Conservation (phyloP, 805 yeast genomes). For the Candida tibetensis region DNA sequence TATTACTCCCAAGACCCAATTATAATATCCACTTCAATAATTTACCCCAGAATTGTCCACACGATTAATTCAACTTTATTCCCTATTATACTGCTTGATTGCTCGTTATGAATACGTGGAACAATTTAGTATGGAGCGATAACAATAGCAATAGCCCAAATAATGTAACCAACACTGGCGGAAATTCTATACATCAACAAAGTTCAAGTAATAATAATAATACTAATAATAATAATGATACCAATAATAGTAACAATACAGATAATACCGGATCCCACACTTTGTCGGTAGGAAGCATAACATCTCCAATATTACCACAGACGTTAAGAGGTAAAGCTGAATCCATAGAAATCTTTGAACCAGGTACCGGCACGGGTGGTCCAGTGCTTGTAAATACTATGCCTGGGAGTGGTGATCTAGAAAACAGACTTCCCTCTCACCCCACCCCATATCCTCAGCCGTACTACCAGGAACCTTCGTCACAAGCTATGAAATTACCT, state of each 20-base stretch:
- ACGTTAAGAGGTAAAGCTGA: background rate
- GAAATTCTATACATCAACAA: background rate
- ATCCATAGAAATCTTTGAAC: background rate
- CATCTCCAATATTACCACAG: background rate
- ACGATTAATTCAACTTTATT: no score
- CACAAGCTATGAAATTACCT: background rate
- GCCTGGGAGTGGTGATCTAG: background rate
- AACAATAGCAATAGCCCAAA: constrained; percentile 2
- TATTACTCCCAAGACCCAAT: no score
- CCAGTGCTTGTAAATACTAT: background rate
- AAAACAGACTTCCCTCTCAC: background rate
- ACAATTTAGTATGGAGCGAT: constrained; percentile 4
- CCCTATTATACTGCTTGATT: background rate
- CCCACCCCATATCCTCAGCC: background rate
- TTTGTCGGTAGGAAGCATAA: background rate
- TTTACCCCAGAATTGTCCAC: no score
- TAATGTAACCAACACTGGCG: background rate
- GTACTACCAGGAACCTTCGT: background rate
- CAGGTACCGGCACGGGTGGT: background rate
- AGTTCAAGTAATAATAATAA: background rate
- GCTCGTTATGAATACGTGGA: constrained; percentile 6
- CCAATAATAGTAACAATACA: no score
- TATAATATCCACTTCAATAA: no score
- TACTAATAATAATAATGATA: no score
- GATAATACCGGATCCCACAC: no score